Conservation (phyloP, 2,329 filamentous ascomycete species). For the Colletotrichum graminicola region DNA sequence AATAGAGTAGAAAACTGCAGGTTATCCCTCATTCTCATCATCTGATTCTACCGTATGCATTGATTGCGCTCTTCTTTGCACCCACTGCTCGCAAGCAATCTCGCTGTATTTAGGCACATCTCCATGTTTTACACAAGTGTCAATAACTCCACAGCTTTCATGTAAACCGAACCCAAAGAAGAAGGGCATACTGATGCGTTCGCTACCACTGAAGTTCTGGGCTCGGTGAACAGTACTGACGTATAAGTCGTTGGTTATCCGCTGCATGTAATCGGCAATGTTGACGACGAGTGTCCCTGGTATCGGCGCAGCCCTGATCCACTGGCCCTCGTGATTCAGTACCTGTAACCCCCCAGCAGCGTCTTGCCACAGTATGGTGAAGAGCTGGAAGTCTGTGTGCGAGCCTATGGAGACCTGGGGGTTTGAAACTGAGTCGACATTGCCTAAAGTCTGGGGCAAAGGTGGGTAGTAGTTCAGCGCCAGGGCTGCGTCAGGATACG, state of each 20-base stretch:
- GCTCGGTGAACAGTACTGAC: conserved; percentile 63
- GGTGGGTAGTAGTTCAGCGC: conserved; percentile 58
- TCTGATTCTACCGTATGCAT: conserved; percentile 49
- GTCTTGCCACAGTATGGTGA: conserved; percentile 63
- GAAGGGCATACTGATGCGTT: conserved; percentile 60
- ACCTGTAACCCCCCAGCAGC: conserved; percentile 58
- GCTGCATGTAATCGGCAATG: conserved; percentile 63
- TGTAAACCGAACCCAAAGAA: conserved; percentile 59
- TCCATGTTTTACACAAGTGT: conserved; percentile 52
- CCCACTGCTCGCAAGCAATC: conserved; percentile 56
- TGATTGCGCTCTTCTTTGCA: conserved; percentile 49
- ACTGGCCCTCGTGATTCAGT: conserved; percentile 53
- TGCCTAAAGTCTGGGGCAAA: background rate
- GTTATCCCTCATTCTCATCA: conserved; percentile 1
- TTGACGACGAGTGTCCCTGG: conserved; percentile 63
- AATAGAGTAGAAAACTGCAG: background rate
- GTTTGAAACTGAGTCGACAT: conserved; percentile 12
- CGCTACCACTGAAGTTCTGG: conserved; percentile 54
- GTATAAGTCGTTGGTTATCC: conserved; percentile 63
- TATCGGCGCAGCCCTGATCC: conserved; percentile 57
- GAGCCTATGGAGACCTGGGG: conserved; percentile 58
- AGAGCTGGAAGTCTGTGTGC: conserved; percentile 66
- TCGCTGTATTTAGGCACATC: conserved; percentile 54
- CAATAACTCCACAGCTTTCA: conserved; percentile 56
- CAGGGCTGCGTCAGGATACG: conserved; percentile 61